Evolutionary conservation across 2,329 filamentous ascomycete species (phyloP), one percentile per base, ranked within the genome.

Genomic region (Pseudocercospora musae): DNA sequence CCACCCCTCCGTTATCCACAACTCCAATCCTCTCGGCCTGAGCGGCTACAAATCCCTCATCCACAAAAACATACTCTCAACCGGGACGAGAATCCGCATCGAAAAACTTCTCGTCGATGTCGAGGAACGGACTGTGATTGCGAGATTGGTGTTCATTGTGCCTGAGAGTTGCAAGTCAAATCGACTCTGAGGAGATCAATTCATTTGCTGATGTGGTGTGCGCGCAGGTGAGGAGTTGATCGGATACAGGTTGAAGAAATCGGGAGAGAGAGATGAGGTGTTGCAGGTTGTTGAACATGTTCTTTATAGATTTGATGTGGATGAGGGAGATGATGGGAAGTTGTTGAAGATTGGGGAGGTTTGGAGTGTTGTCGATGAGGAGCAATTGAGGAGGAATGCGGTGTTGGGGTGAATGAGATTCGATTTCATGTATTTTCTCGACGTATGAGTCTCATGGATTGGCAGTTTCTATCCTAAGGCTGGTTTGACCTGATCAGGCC

Each of bases 1-100:
- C 31, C 60, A 62, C 37, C 40, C 57, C 20, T 40, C 59, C 33
- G 60, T 57, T 4, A 46, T 62, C 53, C 60, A 62, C 42, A 62
- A 62, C 15, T 59, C 50, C 18, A 42, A 11, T 29, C 50, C 15
- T 10, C 49, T 62, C 10, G 60, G 56, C 18, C n/a, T 59, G 0
- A 5, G 31, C 11, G 56, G 46, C 21, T 62, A 59, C 33, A 57
- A 49, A 52, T 33, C 31, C n/a, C 49, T 62, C 10, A 62, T 62
- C 20, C 31, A 18, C 5, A n/a, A 18, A 3, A 62, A 62, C 48
- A 62, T 62, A 40, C 27, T 55, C 31, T 9, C 13, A 4, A 37
- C 60, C 10, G 31, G 54, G 4, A 62, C 60, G 11, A 27, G 0
- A 7, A 59, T 62, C 9, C 31, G 18, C 1, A 40, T 62, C 25